Conservation (phyloP, 208 protist genomes). For the Acanthamoeba lenticulata region DNA sequence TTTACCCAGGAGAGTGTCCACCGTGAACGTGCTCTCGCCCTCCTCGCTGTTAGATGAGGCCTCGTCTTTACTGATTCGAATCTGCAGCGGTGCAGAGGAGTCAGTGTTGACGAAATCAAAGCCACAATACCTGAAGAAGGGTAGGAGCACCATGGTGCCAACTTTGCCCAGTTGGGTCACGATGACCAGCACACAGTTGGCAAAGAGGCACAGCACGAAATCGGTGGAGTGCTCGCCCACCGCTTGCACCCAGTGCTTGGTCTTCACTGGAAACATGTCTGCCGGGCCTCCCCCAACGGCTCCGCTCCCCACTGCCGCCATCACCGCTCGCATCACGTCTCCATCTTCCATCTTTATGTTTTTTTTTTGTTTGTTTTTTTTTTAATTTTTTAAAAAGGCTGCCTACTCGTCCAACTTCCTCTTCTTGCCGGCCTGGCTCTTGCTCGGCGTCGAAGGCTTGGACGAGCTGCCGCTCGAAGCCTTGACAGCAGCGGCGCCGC, state of each 20-base stretch:
- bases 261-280: slow-evolving; percentile 23
- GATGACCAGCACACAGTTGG: slow-evolving; percentile 11
- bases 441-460: too few species aligned
- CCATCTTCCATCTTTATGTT: neutral
- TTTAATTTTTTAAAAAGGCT: neutral
- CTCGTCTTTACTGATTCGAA: neutral
- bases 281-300: neutral
- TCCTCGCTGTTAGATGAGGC: neutral
- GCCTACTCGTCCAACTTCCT: too few species aligned
- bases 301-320: neutral
- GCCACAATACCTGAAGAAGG: too few species aligned
- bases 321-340: neutral
- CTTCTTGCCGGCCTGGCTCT: too few species aligned
- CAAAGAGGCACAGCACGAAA: slow-evolving; percentile 43
- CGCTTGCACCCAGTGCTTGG: slow-evolving; percentile 5
- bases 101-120: neutral
- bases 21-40: neutral
- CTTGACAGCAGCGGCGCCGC: too few species aligned
- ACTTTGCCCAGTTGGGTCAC: slow-evolving; percentile 35
- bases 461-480: too few species aligned
- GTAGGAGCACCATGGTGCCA: slow-evolving; percentile 9
- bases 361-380: neutral
- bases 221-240: neutral
- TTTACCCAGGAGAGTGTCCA: neutral
- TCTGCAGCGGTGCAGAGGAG: neutral